Evolutionary conservation across 805 yeast species (phyloP), one percentile per base, ranked within the genome.

Genomic region (Diddensiella santjacobensis): DNA sequence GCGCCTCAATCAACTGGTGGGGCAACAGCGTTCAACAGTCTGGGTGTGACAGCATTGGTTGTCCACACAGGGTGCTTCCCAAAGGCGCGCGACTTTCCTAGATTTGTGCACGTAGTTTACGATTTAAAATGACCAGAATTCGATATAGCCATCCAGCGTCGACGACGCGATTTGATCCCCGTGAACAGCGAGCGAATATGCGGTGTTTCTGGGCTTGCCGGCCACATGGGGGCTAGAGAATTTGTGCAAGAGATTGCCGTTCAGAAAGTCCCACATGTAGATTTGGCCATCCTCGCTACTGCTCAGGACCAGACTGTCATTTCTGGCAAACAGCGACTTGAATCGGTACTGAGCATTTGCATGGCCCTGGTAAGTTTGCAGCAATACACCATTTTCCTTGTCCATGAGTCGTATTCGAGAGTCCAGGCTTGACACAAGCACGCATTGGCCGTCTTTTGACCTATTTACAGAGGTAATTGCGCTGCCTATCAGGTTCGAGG

Each of bases 1-100:
- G 23, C 26, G 33, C 23, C 15, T 56, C 57, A 4, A 37, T 72
- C 3, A 6, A 5, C n/a, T 52, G 88, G 88, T 83, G 88, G 88
- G 88, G 88, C 1, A 80, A 79, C 48, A 29, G 22, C 13, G 52
- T 41, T 5, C n/a, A 45, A 22, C 18, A 36, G n/a, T 19, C 37
- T 35, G 47, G 43, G 6, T 17, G 43, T 13, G 47, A 47, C 33
- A n/a, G 22, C 18, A 22, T 5, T n/a, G 22, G 4, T 3, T 30
- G 17, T 17, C 38, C 44, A 37, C 31, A 26, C 31, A 26, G 13
- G 31, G 31, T 26, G 8, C 31, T 26, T 26, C 11, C 31, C 13
- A 26, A 26, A 26, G 31, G 31, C 31, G 31, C 8, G 13, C 31
- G 31, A n/a, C n/a, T n/a, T n/a, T n/a, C n/a, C n/a, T n/a, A n/a